Percentiles rank a stretch among this genome's conserved stretches.
These are phyloP conservation scores for Leptodermis oblonga DNA, from an alignment of 257 asterid species.

Conservation along the genomic window DNA sequence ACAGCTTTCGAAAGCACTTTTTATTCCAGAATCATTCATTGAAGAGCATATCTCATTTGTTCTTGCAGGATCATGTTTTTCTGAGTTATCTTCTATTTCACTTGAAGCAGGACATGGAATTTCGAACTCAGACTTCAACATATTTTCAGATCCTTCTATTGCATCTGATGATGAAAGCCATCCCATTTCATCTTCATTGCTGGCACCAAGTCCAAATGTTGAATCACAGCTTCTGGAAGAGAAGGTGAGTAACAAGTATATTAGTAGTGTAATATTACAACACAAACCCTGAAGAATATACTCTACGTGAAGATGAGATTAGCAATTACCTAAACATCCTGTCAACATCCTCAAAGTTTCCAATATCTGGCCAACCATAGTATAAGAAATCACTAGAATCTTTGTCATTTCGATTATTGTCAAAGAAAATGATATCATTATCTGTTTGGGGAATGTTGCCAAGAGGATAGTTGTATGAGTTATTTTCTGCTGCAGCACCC, in stretches of 20 bases:
- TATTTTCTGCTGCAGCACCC: slow-evolving; percentile 34
- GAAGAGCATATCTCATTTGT: slow-evolving; percentile 30
- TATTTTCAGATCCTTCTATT: slow-evolving; percentile 44
- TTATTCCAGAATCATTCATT: slow-evolving; percentile 29
- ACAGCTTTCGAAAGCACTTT: slow-evolving; percentile 29
- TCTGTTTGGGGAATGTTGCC: slow-evolving; percentile 41
- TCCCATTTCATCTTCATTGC: slow-evolving; percentile 53
- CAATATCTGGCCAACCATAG: slow-evolving; percentile 78
- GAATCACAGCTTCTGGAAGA: slow-evolving; percentile 73
- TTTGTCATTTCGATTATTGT: slow-evolving; percentile 41
- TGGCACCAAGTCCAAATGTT: slow-evolving; percentile 64
- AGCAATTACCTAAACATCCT: slow-evolving; percentile 70
- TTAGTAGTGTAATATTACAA: background rate
- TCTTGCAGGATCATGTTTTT: slow-evolving; percentile 29
- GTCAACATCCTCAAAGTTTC: slow-evolving; percentile 83
- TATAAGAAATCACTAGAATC: slow-evolving; percentile 56
- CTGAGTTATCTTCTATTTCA: slow-evolving; percentile 28
- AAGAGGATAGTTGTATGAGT: slow-evolving; percentile 50
- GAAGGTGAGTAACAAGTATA: slow-evolving; percentile 7
- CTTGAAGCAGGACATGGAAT: slow-evolving; percentile 46
- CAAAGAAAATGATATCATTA: slow-evolving; percentile 46
- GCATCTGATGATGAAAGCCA: slow-evolving; percentile 69
- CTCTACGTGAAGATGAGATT: slow-evolving; percentile 10
- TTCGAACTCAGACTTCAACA: slow-evolving; percentile 40
- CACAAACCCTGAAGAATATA: background rate